phyloP scores from a whole-genome alignment of 2,329 filamentous ascomycete species.

The Cladosporium velox region DNA sequence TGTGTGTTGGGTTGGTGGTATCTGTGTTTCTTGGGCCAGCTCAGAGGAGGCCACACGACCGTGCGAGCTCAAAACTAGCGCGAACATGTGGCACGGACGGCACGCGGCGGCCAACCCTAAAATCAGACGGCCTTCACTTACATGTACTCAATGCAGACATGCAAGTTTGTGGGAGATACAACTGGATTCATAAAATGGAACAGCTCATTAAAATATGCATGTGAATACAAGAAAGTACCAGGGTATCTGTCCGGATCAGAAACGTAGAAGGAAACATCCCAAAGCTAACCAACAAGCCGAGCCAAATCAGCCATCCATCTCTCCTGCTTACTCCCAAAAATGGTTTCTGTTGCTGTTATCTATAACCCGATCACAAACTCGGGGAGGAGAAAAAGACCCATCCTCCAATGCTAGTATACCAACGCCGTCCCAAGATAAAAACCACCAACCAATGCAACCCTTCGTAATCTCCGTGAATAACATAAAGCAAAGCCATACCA shows the following conservation, averaged over 20 bases:
- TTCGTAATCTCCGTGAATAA: background rate
- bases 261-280: background rate
- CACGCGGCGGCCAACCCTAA: background rate
- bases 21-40: background rate
- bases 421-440: background rate
- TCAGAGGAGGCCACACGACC: background rate
- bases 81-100: background rate
- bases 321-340: background rate
- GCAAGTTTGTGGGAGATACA: too few species aligned
- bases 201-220: background rate
- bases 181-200: background rate
- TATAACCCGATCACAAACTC: background rate
- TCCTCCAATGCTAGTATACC: background rate
- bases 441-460: background rate
- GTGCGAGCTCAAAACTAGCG: slow-evolving; percentile 5
- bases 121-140: background rate
- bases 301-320: background rate
- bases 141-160: background rate
- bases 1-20: background rate
- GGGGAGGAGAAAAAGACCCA: background rate
- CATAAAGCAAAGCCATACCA: background rate
- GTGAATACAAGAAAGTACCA: slow-evolving; percentile 6
- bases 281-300: background rate
- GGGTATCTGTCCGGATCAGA: slow-evolving; percentile 10
- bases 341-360: background rate